Percentiles rank a stretch among this genome's conserved stretches.
These are phyloP conservation scores for Lasiodiplodia citricola DNA, from an alignment of 2,329 filamentous ascomycete genomes.

Conservation along the genomic window DNA sequence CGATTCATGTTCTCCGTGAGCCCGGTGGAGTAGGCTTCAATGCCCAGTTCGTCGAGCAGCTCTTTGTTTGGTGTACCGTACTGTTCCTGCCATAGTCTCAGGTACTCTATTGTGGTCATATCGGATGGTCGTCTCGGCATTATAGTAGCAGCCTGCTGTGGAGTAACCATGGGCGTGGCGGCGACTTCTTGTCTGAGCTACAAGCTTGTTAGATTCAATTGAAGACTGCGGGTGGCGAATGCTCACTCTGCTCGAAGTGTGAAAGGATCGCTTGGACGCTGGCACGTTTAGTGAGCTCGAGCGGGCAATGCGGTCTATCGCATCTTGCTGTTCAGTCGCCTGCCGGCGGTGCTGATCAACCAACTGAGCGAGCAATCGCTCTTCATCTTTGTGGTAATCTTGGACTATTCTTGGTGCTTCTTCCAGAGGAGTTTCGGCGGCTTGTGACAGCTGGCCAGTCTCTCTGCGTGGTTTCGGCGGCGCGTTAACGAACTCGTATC, in stretches of 20 bases:
- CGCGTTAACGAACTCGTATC: neutral
- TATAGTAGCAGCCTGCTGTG: neutral
- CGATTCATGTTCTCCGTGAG: conserved; percentile 28
- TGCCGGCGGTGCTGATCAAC: neutral
- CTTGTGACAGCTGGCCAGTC: neutral
- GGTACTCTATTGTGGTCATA: conserved; percentile 36
- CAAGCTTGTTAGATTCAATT: neutral
- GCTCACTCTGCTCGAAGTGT: conserved; percentile 17
- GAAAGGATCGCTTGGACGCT: neutral
- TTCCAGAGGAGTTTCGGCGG: neutral
- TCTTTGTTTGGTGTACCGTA: conserved; percentile 42
- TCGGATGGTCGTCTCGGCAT: neutral
- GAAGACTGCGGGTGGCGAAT: neutral
- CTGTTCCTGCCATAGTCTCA: conserved; percentile 51
- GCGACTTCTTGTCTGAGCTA: conserved; percentile 5
- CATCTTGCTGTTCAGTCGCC: neutral
- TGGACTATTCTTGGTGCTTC: neutral
- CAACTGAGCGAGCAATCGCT: neutral
- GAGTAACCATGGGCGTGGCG: neutral
- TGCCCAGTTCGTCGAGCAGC: conserved; percentile 37
- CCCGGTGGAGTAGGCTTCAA: conserved; percentile 23
- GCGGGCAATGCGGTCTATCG: neutral
- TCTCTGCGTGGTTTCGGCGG: neutral
- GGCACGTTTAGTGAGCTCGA: neutral
- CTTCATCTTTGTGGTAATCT: conserved; percentile 1